Conservation (phyloP, 345 rosid genomes). For the Conringia planisiliqua region DNA sequence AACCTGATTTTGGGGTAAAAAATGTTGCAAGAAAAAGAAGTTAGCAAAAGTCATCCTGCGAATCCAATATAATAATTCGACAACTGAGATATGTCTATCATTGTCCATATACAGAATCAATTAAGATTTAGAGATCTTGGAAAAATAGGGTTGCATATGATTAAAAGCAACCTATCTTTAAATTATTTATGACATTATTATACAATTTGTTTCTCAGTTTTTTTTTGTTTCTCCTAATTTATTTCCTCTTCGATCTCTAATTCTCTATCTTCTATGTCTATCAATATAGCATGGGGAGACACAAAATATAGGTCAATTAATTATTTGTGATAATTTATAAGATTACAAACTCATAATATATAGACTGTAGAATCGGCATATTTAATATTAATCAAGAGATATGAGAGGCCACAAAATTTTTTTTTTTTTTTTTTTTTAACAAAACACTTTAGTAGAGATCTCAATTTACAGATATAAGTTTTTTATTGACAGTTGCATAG, state of each 20-base stretch:
- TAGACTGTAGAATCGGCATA: not conserved
- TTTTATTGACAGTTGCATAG: slow-evolving; percentile 3
- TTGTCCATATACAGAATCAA: not conserved
- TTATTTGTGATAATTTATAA: not conserved
- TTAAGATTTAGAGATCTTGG: not conserved
- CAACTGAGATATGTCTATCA: not conserved
- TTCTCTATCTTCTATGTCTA: not conserved
- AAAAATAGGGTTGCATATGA: not conserved
- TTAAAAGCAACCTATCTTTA: not conserved
- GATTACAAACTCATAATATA: not conserved
- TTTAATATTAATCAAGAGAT: not conserved
- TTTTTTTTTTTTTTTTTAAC: not conserved
- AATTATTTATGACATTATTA: not conserved
- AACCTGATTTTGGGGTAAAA: not conserved
- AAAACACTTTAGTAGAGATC: not conserved
- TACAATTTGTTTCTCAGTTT: not conserved
- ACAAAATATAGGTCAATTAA: not conserved
- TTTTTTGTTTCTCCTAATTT: not conserved
- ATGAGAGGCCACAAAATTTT: slow-evolving; percentile 9
- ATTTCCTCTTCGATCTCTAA: not conserved
- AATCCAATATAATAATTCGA: slow-evolving; percentile 5
- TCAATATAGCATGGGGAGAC: not conserved
- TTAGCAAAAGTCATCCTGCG: not conserved
- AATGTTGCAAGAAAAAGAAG: not conserved
- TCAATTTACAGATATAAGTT: not conserved